These are phyloP conservation scores for Beauveria medogensis DNA, from an alignment of 2,329 filamentous ascomycete genomes.

Conservation along the genomic window DNA sequence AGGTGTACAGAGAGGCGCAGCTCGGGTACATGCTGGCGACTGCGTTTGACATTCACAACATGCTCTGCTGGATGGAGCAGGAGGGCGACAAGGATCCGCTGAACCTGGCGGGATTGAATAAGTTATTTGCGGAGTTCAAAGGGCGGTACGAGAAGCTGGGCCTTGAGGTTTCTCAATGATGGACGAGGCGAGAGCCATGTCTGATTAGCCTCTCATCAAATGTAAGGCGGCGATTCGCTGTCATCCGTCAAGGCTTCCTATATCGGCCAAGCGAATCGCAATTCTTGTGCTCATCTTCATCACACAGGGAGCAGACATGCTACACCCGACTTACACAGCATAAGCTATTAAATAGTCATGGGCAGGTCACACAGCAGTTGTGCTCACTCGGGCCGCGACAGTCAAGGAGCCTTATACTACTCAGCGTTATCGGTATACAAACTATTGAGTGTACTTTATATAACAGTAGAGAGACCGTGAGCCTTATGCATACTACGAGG, in stretches of 20 bases:
- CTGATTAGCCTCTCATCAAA: too few species aligned
- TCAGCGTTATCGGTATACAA: background rate
- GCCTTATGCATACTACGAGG: background rate
- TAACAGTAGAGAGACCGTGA: background rate
- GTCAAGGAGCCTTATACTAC: background rate
- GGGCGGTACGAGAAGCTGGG: conserved; percentile 3
- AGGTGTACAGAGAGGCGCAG: conserved; percentile 13
- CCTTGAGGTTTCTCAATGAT: background rate
- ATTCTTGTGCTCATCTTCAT: background rate
- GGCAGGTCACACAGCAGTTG: background rate
- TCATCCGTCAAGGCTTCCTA: too few species aligned
- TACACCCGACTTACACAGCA: background rate
- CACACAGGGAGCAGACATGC: background rate
- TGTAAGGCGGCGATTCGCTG: too few species aligned
- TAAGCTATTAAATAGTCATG: background rate
- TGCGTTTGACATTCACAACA: conserved; percentile 16
- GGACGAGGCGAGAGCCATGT: too few species aligned
- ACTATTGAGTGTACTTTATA: too few species aligned
- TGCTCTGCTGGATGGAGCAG: conserved; percentile 14
- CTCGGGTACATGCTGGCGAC: conserved; percentile 15
- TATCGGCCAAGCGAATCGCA: background rate
- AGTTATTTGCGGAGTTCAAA: conserved; percentile 12
- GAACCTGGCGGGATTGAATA: conserved; percentile 12
- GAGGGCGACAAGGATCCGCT: conserved; percentile 9
- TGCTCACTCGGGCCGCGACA: background rate